These are phyloP conservation scores for Plasmodium billcollinsi DNA, from an alignment of 169 alveolate species.

Conservation along the genomic window DNA sequence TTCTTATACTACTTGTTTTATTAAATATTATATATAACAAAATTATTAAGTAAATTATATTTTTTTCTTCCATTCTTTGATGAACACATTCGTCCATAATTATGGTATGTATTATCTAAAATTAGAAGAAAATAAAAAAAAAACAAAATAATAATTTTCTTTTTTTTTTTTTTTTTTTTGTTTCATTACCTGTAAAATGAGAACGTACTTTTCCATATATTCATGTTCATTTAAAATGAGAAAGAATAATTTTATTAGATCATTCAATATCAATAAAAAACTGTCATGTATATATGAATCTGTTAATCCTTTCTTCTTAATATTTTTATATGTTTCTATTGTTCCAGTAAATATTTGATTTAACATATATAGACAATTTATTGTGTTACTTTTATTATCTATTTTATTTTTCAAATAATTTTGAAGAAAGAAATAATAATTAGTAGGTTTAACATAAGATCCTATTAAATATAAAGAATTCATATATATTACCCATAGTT, in stretches of 20 bases:
- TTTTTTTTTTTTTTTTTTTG: not conserved
- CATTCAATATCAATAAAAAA: constrained; percentile 3
- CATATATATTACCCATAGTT: constrained; percentile 29
- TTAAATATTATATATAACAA: constrained; percentile 47
- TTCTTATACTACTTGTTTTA: constrained; percentile 23
- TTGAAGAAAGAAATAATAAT: constrained; percentile 55
- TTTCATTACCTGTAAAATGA: constrained; percentile 38
- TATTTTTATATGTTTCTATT: constrained; percentile 40
- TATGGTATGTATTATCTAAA: constrained; percentile 45
- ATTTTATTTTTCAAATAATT: constrained; percentile 29
- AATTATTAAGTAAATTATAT: constrained; percentile 28
- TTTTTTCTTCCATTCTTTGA: constrained; percentile 11
- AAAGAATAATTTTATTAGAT: constrained; percentile 22
- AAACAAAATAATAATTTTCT: not conserved
- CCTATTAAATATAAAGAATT: constrained; percentile 53
- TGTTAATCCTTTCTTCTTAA: not conserved
- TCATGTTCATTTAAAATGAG: constrained; percentile 17
- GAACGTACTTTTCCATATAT: constrained; percentile 30
- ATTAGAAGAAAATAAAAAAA: not conserved
- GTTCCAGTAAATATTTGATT: constrained; percentile 19
- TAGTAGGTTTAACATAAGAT: constrained; percentile 53
- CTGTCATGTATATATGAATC: constrained; percentile 11
- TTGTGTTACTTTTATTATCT: constrained; percentile 18
- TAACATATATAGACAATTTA: constrained; percentile 30
- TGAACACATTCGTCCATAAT: constrained; percentile 9